phyloP scores from a whole-genome alignment of 768 basidiomycete genomes.

The Crucibulum laeve region DNA sequence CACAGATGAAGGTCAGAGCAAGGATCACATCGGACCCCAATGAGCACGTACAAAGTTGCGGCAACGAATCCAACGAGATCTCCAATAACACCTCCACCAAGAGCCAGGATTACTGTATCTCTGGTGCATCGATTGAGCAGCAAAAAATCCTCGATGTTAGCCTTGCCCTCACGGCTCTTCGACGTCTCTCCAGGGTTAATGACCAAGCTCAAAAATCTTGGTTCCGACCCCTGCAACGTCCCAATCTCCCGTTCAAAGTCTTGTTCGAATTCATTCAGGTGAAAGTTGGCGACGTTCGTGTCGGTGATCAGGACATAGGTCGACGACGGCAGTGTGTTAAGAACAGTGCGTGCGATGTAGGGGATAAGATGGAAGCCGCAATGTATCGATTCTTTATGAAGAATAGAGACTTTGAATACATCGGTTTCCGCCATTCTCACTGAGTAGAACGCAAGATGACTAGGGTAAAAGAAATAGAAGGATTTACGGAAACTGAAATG shows the following conservation, averaged over 20 bases:
- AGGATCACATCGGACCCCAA: background rate
- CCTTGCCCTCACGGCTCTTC: constrained; percentile 90
- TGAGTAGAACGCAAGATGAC: background rate
- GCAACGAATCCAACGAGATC: constrained; percentile 96
- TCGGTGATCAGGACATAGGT: constrained; percentile 93
- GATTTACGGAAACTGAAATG: background rate
- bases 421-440: constrained; percentile 42
- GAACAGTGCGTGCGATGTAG: constrained; percentile 76
- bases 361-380: constrained; percentile 90
- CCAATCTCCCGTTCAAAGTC: constrained; percentile 53
- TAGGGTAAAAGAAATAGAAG: background rate
- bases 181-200: constrained; percentile 91
- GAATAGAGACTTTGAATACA: constrained; percentile 76
- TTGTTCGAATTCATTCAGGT: constrained; percentile 62
- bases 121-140: constrained; percentile 85
- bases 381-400: constrained; percentile 84
- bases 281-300: constrained; percentile 79
- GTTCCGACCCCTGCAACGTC: constrained; percentile 21
- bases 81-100: constrained; percentile 97
- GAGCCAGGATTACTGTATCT: constrained; percentile 88
- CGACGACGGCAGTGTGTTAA: constrained; percentile 68
- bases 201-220: constrained; percentile 73
- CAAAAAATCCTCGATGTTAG: constrained; percentile 90
- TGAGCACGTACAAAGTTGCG: constrained; percentile 80
- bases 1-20: constrained; percentile 1